These are phyloP conservation scores for Entomortierella chlamydospora DNA, from an alignment of 192 early-diverging fungal species.

Conservation along the genomic window DNA sequence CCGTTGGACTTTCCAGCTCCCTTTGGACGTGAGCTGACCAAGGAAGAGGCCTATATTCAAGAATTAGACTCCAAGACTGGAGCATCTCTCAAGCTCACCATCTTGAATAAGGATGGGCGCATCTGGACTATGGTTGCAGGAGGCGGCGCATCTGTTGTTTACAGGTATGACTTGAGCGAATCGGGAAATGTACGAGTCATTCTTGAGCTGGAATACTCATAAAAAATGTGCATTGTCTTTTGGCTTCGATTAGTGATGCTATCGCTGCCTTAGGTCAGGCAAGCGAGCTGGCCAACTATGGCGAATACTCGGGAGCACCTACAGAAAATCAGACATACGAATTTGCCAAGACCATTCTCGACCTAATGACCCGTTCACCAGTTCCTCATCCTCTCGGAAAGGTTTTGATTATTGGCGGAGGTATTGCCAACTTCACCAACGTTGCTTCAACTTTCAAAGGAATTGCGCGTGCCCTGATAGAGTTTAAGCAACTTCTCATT, in stretches of 20 bases:
- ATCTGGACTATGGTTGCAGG: slow-evolving; percentile 99
- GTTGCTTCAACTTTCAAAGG: slow-evolving; percentile 99
- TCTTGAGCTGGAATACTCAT: too few species aligned
- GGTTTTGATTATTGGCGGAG: slow-evolving; percentile 98
- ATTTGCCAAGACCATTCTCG: slow-evolving; percentile 98
- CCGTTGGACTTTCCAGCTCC: slow-evolving; percentile 97
- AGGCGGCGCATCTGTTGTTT: slow-evolving; percentile 98
- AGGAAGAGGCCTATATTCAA: slow-evolving; percentile 98
- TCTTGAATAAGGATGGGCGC: slow-evolving; percentile 94
- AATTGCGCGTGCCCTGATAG: slow-evolving; percentile 92
- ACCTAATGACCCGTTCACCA: slow-evolving; percentile 94
- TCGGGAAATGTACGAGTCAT: too few species aligned
- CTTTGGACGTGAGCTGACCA: slow-evolving; percentile 95
- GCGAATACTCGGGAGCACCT: slow-evolving; percentile 99
- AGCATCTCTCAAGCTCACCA: slow-evolving; percentile 97
- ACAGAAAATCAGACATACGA: slow-evolving; percentile 99
- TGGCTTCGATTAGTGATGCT: slow-evolving; percentile 89
- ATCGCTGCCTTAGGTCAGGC: slow-evolving; percentile 97
- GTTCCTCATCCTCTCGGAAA: slow-evolving; percentile 88
- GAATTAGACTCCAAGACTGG: slow-evolving; percentile 99
- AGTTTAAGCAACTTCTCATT: slow-evolving; percentile 91
- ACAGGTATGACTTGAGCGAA: slow-evolving; percentile 68
- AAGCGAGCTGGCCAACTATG: slow-evolving; percentile 97
- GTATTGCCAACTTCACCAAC: slow-evolving; percentile 99
- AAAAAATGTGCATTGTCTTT: not conserved